These are phyloP conservation scores for Hypoxylon fuscum DNA, from an alignment of 495 filamentous ascomycete species.

Conservation along the genomic window DNA sequence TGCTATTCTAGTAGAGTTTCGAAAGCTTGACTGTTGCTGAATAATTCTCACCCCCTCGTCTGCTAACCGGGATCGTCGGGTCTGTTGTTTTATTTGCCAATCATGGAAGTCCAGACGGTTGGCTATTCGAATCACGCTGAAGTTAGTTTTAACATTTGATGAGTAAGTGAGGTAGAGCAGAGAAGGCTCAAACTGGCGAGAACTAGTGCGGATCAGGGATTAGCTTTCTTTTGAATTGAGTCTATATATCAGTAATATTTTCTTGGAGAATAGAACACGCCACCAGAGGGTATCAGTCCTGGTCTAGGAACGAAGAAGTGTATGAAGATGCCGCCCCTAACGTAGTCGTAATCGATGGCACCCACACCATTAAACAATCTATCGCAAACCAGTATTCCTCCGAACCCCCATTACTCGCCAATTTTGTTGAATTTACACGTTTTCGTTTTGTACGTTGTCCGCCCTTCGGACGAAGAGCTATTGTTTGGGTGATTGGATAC, in stretches of 20 bases:
- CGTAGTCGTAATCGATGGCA: conserved; percentile 23
- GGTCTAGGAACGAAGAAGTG: conserved; percentile 26
- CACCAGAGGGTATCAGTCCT: conserved; percentile 36
- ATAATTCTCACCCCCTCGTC: conserved; percentile 2
- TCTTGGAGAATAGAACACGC: conserved; percentile 32
- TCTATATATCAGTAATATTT: conserved; percentile 39
- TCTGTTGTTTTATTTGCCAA: conserved; percentile 1
- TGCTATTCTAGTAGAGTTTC: conserved; percentile 5
- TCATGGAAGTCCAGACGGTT: background rate
- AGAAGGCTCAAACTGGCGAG: background rate
- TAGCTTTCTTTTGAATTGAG: conserved; percentile 33
- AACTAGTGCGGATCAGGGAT: conserved; percentile 13
- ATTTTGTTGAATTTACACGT: conserved; percentile 11
- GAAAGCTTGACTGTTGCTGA: conserved; percentile 13
- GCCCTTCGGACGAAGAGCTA: conserved; percentile 1
- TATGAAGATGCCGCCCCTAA: conserved; percentile 19
- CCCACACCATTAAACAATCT: conserved; percentile 17
- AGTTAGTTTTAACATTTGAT: conserved; percentile 4
- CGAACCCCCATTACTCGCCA: conserved; percentile 22
- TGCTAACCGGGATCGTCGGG: background rate
- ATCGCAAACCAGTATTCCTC: conserved; percentile 14
- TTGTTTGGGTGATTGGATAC: conserved; percentile 4
- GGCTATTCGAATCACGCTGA: conserved; percentile 12
- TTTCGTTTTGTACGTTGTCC: background rate
- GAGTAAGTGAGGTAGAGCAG: conserved; percentile 5